phyloP scores from a whole-genome alignment of 2,329 filamentous ascomycete species.

The Alternaria arbusti region DNA sequence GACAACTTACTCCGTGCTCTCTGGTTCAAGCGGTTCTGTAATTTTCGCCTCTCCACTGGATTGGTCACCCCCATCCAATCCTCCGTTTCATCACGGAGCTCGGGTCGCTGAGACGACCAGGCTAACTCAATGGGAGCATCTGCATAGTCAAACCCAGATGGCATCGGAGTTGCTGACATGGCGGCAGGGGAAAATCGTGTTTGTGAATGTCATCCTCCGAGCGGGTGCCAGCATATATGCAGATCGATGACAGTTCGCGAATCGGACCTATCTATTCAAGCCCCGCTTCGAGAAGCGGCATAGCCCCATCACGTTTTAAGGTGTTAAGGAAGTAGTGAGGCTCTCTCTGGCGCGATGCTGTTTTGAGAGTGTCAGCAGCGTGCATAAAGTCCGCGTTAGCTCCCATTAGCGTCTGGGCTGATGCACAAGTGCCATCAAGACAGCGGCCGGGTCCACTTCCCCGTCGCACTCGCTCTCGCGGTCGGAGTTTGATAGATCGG shows the following conservation, averaged over 20 bases:
- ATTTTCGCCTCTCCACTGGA: constrained; percentile 18
- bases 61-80: constrained; percentile 28
- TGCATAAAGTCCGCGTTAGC: constrained; percentile 6
- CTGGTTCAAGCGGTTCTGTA: constrained; percentile 30
- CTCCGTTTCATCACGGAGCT: constrained; percentile 12
- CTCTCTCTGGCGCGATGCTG: not conserved
- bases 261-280: not conserved
- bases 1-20: constrained; percentile 16
- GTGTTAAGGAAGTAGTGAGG: not conserved
- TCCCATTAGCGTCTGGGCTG: not conserved
- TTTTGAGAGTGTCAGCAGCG: constrained; percentile 5
- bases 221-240: not conserved
- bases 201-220: not conserved
- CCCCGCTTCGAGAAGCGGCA: not conserved
- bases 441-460: not conserved
- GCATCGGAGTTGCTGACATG: constrained; percentile 1
- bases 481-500: not conserved
- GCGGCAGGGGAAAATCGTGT: not conserved
- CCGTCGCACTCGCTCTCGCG: not conserved
- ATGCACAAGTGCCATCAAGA: not conserved
- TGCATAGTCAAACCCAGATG: not conserved
- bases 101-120: constrained; percentile 18
- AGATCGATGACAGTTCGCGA: not conserved
- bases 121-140: constrained; percentile 3
- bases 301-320: not conserved